Evolutionary conservation across 345 rosid genomes (phyloP), one percentile per base, ranked within the genome.

Genomic region (Melaleuca alternifolia): DNA sequence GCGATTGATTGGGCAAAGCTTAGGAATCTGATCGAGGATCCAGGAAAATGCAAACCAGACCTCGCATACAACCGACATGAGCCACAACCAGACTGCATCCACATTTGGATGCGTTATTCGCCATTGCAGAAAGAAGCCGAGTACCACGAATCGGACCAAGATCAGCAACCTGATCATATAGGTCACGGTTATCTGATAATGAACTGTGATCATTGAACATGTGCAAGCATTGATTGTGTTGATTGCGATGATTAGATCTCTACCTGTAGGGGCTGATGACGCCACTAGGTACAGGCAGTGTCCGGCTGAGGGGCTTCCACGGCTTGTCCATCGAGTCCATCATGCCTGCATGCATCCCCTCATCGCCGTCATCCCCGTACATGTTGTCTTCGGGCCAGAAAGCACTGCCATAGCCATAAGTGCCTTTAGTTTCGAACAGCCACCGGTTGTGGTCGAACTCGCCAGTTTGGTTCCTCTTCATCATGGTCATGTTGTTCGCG

Each of bases 11-110:
- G 99, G 99, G 85, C 91, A 87, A 59, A 97, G 86, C 92, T 97
- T 97, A 1, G 99, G 99, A 59, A 97, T 84, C 82, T 95, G 97
- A 93, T 97, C 99, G 44, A 97, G 93, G 82, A 97, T 92, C 99
- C 99, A 97, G 7, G 99, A 97, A 87, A 97, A 95, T 9, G 94
- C 99, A 86, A 97, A 96, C 99, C 99, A 96, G 41, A 94, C 50
- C 90, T 96, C 99, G 52, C 99, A 97, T 46, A 92, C 84, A 14
- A 97, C 86, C 1, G 99, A 97, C 98, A 97, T 93, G 0, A 87
- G 71, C 99, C 99, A 96, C 88, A 97, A 76, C 99, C 99, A 97
- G 81, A 94, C 51, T 2, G 99, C 99, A 26, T 96, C 97, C 44
- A 89, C 88, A 56, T 97, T 97, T 10, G 99, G 99, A 90, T 97